Evolutionary conservation across 1,284 basidiomycete genomes (phyloP).

Genomic region (Trametes polyzona): DNA sequence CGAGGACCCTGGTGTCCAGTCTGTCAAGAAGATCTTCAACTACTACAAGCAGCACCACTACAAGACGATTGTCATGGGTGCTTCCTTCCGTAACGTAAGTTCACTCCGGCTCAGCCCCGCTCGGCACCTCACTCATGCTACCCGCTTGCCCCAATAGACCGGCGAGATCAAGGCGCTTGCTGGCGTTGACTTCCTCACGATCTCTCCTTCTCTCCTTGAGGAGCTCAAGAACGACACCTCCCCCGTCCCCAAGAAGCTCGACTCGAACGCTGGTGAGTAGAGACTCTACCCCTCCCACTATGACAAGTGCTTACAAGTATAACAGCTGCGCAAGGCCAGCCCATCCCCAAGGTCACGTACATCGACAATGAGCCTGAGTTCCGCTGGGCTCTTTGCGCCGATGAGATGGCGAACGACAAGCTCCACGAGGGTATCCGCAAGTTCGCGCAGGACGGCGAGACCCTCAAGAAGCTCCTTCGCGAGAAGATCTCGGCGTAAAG

Average conservation of each 20-base stretch:
- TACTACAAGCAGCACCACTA: conserved; percentile 99
- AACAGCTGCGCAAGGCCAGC: conserved; percentile 58
- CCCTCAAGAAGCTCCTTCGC: conserved; percentile 85
- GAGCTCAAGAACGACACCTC: conserved; percentile 86
- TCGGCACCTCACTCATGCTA: conserved; percentile 11
- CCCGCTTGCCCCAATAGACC: conserved; percentile 43
- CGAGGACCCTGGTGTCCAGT: conserved; percentile 95
- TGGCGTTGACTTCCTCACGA: conserved; percentile 97
- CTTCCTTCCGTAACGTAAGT: conserved; percentile 95
- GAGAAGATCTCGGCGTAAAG: conserved; percentile 71
- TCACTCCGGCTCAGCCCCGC: too few species aligned
- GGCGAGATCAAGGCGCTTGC: conserved; percentile 96
- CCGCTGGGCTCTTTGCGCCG: conserved; percentile 90
- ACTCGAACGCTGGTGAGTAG: conserved; percentile 64
- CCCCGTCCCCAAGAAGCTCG: conserved; percentile 85
- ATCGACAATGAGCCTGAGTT: conserved; percentile 96
- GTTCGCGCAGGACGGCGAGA: conserved; percentile 94
- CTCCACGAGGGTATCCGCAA: conserved; percentile 96
- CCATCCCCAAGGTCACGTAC: conserved; percentile 82
- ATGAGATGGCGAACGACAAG: conserved; percentile 96
- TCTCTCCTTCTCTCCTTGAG: conserved; percentile 89
- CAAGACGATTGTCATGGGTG: conserved; percentile 99
- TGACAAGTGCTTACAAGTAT: neutral
- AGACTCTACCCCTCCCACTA: too few species aligned
- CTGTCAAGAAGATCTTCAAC: conserved; percentile 96